Base-by-base conservation (phyloP, 1,139 yeast species). In the Hemisphaericaspora xylanilytica region DNA sequence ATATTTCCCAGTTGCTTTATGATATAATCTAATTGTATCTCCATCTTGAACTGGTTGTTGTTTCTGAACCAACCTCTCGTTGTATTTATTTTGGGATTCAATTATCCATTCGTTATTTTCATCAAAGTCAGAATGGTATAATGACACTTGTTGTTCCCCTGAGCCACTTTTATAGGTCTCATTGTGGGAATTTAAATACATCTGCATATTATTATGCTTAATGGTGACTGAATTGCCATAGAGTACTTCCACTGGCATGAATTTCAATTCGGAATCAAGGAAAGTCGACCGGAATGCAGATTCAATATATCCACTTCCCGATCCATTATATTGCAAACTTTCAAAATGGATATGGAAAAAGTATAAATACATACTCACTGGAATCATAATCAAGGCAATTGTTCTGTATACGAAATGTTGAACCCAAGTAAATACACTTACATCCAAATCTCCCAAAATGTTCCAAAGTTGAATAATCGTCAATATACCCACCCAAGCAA, bases 171-270 rank as follows among this genome's bases (percentile, higher is more conserved):
- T 68, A 53, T 81, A 85, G 3, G 58, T 59, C 42, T 57, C 61
- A 31, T 73, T 63, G 51, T 84, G 87, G 0, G 95, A 83, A 51
- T 85, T 89, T 40, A 87, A 63, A 52, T 84, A 86, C 1, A 75
- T 74, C 29, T 84, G 85, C 22, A 82, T 58, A 13, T 70, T 67
- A n/a, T 61, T 52, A 56, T 86, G 94, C 47, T 87, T 78, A 12
- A 87, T 49, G 11, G 87, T 80, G 13, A 87, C 70, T 0, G 78
- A 67, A 37, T 87, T 75, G 3, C 94, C 95, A 56, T 69, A 80
- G 4, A 77, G 68, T 0, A 86, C 77, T 37, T 72, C 72, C 5
- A 73, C 74, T 6, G 78, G 72, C 44, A 67, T 59, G 38, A 65
- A 52, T 7, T 39, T 31, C 12, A 65, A 46, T 39, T 66, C 67